Base-by-base conservation (phyloP, 768 basidiomycete genomes). In the Phaffia tasmanica region DNA sequence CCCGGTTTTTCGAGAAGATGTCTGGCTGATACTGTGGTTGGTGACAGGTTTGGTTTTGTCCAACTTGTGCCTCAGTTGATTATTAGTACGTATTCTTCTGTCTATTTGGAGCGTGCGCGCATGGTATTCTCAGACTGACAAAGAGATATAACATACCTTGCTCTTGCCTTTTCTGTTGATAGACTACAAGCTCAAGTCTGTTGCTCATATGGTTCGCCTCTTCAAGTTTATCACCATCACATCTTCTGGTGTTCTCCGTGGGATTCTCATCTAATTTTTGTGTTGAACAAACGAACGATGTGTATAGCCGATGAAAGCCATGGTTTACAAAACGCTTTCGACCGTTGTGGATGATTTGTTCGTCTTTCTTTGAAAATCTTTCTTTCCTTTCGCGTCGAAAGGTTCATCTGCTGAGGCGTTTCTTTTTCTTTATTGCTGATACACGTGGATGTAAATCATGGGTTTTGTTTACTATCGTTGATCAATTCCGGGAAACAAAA, bases 31-130 rank as follows among this genome's bases (percentile, higher is more conserved):
- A 27, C 56, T 57, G 7, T 23, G 23, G 3, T 57, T 32, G 8
- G 14, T 19, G 23, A 19, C 74, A 90, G 91, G 86, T 97, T 98
- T 76, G 95, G 94, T 68, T 99, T 99, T 77, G 92, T 95, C 72
- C 81, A 92, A 84, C 75, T 78, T 56, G 70, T 78, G 19, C 76
- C 77, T 32, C 87, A 89, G 75, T 78, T 91, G 65, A 94, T 97
- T 73, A 93, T 97, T 80, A 95, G 95, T 95, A 93, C 79, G 94
- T 94, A 77, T 82, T 98, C 35, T 5, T 42, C 11, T 42, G 11
- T 42, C 35, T 42, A 5, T 42, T 42, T 42, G 4, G 35, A 4
- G 35, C 11, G 11, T 42, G 11, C 11, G 35, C 11, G 35, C 35
- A 42, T 42, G 35, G 11, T 42, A 11, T 42, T 42, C 35, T 42